Evolutionary conservation across 352 stramenopile species (phyloP).

Genomic region (Phytophthora sojae): DNA sequence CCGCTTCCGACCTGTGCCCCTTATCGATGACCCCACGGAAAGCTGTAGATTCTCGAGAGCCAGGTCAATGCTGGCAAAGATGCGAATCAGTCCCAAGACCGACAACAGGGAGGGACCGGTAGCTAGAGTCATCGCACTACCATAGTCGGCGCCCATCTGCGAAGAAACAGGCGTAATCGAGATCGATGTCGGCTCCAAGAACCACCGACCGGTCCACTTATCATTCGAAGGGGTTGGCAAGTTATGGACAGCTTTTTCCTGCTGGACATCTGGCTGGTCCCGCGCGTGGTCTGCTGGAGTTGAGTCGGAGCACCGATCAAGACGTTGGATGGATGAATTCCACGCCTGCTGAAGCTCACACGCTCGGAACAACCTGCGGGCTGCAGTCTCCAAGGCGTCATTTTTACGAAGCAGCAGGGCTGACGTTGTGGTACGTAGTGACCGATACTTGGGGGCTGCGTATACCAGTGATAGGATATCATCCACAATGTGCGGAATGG

Average conservation of each 20-base stretch:
- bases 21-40: background rate
- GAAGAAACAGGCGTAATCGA: background rate
- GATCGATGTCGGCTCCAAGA: background rate
- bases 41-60: background rate
- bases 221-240: background rate
- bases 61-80: background rate
- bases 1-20: background rate
- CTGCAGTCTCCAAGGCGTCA: background rate
- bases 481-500: conserved; percentile 8
- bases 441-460: conserved; percentile 12
- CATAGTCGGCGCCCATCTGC: background rate
- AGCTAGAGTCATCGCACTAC: background rate
- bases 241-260: background rate
- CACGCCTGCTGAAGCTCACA: conserved; percentile 1
- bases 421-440: background rate
- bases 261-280: background rate
- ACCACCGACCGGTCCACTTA: background rate
- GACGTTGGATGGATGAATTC: background rate
- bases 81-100: background rate
- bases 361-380: background rate
- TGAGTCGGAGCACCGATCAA: background rate
- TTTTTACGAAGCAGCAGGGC: conserved; percentile 5
- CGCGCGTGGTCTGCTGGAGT: background rate
- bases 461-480: conserved; percentile 21
- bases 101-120: background rate